Percentiles rank a stretch among this genome's conserved stretches.
These are phyloP conservation scores for Russula virescens DNA, from an alignment of 768 basidiomycete genomes.

Conservation along the genomic window DNA sequence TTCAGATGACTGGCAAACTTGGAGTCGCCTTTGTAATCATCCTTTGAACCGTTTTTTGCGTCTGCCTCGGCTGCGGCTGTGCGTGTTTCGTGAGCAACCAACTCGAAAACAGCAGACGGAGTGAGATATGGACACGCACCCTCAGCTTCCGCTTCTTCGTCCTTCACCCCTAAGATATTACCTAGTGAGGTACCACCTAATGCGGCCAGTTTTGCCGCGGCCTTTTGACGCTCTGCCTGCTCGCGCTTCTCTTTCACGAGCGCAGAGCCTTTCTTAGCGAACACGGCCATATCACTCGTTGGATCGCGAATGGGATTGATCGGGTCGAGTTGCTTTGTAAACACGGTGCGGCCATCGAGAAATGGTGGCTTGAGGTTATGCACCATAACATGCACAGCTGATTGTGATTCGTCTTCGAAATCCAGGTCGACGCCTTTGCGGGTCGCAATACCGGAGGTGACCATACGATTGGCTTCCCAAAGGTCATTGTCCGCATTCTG, in stretches of 20 bases:
- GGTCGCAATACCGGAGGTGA: constrained; percentile 90
- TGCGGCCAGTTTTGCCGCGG: constrained; percentile 90
- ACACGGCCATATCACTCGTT: constrained; percentile 92
- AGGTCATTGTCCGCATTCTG: constrained; percentile 97
- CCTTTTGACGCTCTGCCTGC: constrained; percentile 92
- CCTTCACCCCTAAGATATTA: constrained; percentile 95
- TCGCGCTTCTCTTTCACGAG: constrained; percentile 95
- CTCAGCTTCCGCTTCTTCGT: constrained; percentile 89
- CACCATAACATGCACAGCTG: constrained; percentile 94
- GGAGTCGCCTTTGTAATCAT: constrained; percentile 86
- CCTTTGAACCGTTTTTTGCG: constrained; percentile 47
- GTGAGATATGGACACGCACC: constrained; percentile 46
- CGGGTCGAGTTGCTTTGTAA: constrained; percentile 93
- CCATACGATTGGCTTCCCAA: constrained; percentile 98
- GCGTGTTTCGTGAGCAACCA: constrained; percentile 71
- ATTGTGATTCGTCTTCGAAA: constrained; percentile 94
- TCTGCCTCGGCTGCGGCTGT: constrained; percentile 47
- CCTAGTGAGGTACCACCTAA: constrained; percentile 92
- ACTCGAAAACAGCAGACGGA: constrained; percentile 39
- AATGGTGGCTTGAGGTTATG: constrained; percentile 98
- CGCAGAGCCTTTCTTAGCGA: constrained; percentile 93
- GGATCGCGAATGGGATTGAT: constrained; percentile 94
- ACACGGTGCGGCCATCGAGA: constrained; percentile 92
- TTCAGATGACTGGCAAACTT: constrained; percentile 97
- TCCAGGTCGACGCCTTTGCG: constrained; percentile 85